These are phyloP conservation scores for Sporobolomyces roseus DNA, from an alignment of 768 basidiomycete species.

Conservation along the genomic window DNA sequence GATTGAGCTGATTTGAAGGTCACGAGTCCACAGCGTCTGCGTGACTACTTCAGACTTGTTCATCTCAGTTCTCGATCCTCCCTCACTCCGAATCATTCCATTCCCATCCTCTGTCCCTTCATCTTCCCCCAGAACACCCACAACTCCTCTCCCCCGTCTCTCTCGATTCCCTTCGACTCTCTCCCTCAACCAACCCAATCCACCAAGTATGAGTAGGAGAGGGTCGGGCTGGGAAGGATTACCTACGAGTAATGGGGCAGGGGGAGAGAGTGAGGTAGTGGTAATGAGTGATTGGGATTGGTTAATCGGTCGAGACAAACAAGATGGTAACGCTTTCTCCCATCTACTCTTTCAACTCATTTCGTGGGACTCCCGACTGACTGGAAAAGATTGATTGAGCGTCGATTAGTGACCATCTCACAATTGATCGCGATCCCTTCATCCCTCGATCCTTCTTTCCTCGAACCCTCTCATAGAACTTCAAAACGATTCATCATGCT, in stretches of 20 bases:
- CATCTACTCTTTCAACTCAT: neutral
- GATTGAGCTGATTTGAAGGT: too few relatives aligned
- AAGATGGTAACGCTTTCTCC: neutral
- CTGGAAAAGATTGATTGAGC: too few relatives aligned
- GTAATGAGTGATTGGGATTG: conserved; percentile 36
- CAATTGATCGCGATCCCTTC: conserved; percentile 1
- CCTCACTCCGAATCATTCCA: conserved; percentile 34
- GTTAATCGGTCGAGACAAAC: conserved; percentile 29
- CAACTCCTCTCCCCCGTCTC: neutral
- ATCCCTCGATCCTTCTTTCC: neutral
- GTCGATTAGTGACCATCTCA: conserved; percentile 26
- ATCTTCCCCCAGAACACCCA: neutral
- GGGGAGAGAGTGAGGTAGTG: conserved; percentile 15
- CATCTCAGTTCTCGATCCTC: conserved; percentile 29
- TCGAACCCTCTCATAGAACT: neutral
- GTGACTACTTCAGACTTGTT: conserved; percentile 22
- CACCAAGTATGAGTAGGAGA: neutral
- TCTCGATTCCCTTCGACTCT: conserved; percentile 14
- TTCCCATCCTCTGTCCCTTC: conserved; percentile 4
- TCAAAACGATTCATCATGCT: conserved; percentile 27
- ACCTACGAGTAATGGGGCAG: neutral
- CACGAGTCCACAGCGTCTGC: too few relatives aligned
- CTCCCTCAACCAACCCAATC: neutral
- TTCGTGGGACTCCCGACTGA: neutral
- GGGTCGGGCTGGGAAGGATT: conserved; percentile 21